Evolutionary conservation across 2,329 filamentous ascomycete species (phyloP), one percentile per base, ranked within the genome.

Genomic region (Penicillium sp.): DNA sequence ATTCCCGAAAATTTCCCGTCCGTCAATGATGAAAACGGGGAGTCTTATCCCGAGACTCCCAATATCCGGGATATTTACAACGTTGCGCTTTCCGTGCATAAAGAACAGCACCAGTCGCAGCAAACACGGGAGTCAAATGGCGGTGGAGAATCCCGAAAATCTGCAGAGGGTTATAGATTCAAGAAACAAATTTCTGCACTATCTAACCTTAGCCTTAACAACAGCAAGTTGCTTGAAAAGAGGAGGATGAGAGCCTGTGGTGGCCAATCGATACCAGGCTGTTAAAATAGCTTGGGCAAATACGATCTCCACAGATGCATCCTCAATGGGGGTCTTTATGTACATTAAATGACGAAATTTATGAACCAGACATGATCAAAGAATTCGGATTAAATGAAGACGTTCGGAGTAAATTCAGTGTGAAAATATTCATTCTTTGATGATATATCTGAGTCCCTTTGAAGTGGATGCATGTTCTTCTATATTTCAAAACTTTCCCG

Each of bases 21-120:
- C 7, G 11, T 11, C 1, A 19, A 42, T 4, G 44, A 52, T 14
- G 50, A 52, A 26, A 31, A 3, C 23, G 27, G 26, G 4, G 19
- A 52, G 7, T 19, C 33, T 31, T 29, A 25, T 14, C 48, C 54
- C n/a, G 47, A 58, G 25, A 49, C 47, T 4, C 46, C 47, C 33
- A 58, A 54, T 42, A 47, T 58, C 11, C 35, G 46, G 27, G 55
- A 58, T 19, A 50, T 54, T n/a, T 46, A 44, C 39, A 47, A 58
- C 25, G 55, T 58, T 35, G 51, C 46, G 19, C 49, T 51, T 42
- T 50, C 50, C 1, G 55, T 58, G 25, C 50, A 54, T 6, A 51
- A 54, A 31, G 29, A 47, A 5, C 21, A 48, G 7, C 50, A 52
- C 29, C 29, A 50, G 23, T 25, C 11, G 23, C 23, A 37, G 33